Percentiles rank a stretch among this genome's conserved stretches.
Evolutionary conservation across 345 rosid species (phyloP).

Genomic region (Eucalyptus tenuipes): DNA sequence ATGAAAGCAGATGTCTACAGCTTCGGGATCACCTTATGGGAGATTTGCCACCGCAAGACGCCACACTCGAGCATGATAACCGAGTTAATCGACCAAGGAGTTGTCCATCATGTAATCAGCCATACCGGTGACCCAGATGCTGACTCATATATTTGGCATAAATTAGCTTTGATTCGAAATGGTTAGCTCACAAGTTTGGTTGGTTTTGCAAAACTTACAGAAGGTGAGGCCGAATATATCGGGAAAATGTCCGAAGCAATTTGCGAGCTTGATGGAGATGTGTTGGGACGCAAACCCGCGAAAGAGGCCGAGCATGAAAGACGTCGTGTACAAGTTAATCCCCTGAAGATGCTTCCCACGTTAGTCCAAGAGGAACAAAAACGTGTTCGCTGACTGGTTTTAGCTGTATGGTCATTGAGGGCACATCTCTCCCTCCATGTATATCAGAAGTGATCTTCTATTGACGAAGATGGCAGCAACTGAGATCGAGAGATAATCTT

Average conservation of each 20-base stretch:
- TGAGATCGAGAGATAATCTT: neutral
- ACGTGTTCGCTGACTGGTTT: neutral
- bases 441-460: neutral
- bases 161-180: neutral
- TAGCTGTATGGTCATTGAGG: neutral
- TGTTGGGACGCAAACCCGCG: neutral
- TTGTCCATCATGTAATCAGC: neutral
- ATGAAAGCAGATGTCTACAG: neutral
- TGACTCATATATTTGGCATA: neutral
- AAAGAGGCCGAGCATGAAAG: neutral
- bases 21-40: neutral
- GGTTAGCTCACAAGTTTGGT: neutral
- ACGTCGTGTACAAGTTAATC: neutral
- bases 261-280: neutral
- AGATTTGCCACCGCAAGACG: neutral
- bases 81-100: neutral
- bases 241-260: neutral
- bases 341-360: neutral
- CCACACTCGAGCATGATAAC: neutral
- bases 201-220: neutral
- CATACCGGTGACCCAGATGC: neutral
- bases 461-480: neutral
- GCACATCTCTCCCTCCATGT: neutral
- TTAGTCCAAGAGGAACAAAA: neutral
- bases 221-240: neutral